Evolutionary conservation across 768 basidiomycete genomes (phyloP), one percentile per base, ranked within the genome.

Genomic region (Candolleomyces eurysporus): DNA sequence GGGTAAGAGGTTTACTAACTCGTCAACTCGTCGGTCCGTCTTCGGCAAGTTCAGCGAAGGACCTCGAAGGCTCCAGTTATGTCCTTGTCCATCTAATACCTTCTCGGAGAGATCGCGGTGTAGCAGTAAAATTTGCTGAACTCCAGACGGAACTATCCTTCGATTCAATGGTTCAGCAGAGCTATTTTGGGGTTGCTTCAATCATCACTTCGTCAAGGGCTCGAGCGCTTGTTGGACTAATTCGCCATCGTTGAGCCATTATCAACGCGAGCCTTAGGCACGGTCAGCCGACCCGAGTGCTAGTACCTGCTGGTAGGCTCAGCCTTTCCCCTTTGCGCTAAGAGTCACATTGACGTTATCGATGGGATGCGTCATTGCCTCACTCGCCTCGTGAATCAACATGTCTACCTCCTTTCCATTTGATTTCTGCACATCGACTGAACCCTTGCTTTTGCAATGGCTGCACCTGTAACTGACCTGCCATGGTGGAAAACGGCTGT

Each of bases 401-500:
- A 36, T 45, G 26, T 30, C 16, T 26, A 11, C 51, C 26, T 52
- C 30, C 1, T 30, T 11, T 32, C 22, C 26, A 30, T 39, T 42
- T 48, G 32, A 49, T 21, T 26, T 39, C 53, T 46, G 22, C n/a
- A 32, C 21, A 31, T 48, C 46, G 32, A 46, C 14, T 14, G 42
- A 43, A 36, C 36, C 11, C 11, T 36, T 11, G 11, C 36, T 36
- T 36, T 36, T 36, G 6, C 39, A 16, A 32, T 36, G 19, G 10
- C 48, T 36, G 26, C 43, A 32, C 36, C 22, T 5, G 14, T 2
- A 51, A 22, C 26, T 22, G 59, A 61, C 36, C 60, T 42, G 16
- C 64, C 71, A 0, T 88, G 85, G 85, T 87, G 85, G 84, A 86
- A 87, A 65, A 76, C 78, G 17, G 81, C 81, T 3, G 69, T 79